Evolutionary conservation across 2,329 filamentous ascomycete species (phyloP), one percentile per base, ranked within the genome.

Genomic region (Decorospora gaudefroyi): DNA sequence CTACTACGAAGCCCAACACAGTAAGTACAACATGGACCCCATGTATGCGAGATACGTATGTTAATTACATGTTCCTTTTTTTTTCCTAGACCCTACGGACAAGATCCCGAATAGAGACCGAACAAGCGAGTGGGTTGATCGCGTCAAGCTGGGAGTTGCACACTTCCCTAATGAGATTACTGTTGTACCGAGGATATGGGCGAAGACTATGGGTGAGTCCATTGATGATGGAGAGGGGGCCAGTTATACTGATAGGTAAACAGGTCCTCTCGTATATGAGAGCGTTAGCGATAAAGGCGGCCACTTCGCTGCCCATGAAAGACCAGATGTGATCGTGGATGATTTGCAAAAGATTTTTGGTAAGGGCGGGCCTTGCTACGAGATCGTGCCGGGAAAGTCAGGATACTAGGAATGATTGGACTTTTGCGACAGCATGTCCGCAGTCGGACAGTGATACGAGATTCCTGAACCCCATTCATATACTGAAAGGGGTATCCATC

Each of bases 1-100:
- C 34, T 92, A 92, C 69, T 90, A 90, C 57, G 87, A 90, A 67
- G 72, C 74, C 0, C 68, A 58, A 4, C 82, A 84, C 44, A 61
- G n/a, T n/a, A n/a, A n/a, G n/a, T n/a, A n/a, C n/a, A n/a, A n/a
- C n/a, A n/a, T n/a, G n/a, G n/a, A n/a, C n/a, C n/a, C n/a, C n/a
- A n/a, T n/a, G n/a, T n/a, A n/a, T n/a, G n/a, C n/a, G n/a, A n/a
- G n/a, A n/a, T n/a, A n/a, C n/a, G n/a, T n/a, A n/a, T n/a, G n/a
- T n/a, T n/a, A n/a, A n/a, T n/a, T n/a, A n/a, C n/a, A n/a, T n/a
- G n/a, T n/a, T n/a, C n/a, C n/a, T n/a, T n/a, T n/a, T n/a, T n/a
- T n/a, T n/a, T n/a, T n/a, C n/a, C n/a, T n/a, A n/a, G n/a, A 61
- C 34, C 58, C 48, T 13, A 62, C 61, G 1, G 46, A 50, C 0